Conservation (phyloP, 495 filamentous ascomycete species). For the Cairneyella variabilis region DNA sequence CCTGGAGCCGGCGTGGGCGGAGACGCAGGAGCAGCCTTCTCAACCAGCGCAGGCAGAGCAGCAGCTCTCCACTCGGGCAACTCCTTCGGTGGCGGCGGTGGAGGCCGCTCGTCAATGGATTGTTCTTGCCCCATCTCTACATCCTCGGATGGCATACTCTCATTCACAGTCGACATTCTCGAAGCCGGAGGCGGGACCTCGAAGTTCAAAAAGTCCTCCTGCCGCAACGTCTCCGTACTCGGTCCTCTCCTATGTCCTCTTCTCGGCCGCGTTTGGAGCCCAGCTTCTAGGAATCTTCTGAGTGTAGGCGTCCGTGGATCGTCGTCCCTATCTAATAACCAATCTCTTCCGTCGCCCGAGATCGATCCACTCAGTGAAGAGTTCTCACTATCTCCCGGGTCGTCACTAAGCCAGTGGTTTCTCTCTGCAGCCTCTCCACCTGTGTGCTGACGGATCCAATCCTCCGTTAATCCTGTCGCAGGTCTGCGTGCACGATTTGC, state of each 20-base stretch:
- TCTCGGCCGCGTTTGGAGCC: background rate
- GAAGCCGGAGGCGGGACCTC: constrained; percentile 7
- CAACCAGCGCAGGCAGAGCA: constrained; percentile 5
- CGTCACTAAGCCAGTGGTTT: constrained; percentile 73
- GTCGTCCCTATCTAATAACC: constrained; percentile 14
- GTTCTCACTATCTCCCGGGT: constrained; percentile 58
- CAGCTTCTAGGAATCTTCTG: constrained; percentile 18
- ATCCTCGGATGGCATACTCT: constrained; percentile 31
- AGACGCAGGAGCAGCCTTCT: background rate
- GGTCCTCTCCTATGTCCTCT: constrained; percentile 37
- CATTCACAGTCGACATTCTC: constrained; percentile 38
- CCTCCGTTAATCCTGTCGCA: constrained; percentile 63
- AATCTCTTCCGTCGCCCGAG: constrained; percentile 26
- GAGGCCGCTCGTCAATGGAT: constrained; percentile 35
- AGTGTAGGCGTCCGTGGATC: constrained; percentile 27
- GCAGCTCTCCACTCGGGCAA: constrained; percentile 16
- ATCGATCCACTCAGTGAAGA: constrained; percentile 59
- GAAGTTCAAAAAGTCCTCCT: constrained; percentile 52
- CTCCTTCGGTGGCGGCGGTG: constrained; percentile 38
- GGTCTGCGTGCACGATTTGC: constrained; percentile 50
- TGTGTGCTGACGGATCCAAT: constrained; percentile 75
- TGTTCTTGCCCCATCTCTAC: constrained; percentile 32
- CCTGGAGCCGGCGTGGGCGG: constrained; percentile 20
- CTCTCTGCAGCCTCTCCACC: constrained; percentile 59
- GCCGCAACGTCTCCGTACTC: constrained; percentile 63